A percentile compares a stretch with the other conserved stretches of the same genome.
These are phyloP conservation scores for Diaporthe longicolla DNA, from an alignment of 2,329 filamentous ascomycete genomes.

Conservation along the genomic window DNA sequence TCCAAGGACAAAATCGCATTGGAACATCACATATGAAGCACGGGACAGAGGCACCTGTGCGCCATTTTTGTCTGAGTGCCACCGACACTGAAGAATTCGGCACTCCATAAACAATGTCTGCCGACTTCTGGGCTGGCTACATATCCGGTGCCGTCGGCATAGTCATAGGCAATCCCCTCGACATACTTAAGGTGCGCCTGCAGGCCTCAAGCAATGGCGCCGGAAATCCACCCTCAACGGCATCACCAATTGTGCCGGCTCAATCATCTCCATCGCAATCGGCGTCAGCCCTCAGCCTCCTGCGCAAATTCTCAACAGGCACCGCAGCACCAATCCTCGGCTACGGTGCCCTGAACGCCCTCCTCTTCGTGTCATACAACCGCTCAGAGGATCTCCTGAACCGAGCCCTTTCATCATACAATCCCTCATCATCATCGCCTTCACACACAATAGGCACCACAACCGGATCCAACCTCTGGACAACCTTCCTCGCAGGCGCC, in stretches of 20 bases:
- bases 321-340: constrained; percentile 88
- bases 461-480: constrained; percentile 67
- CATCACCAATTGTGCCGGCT: constrained; percentile 16
- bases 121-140: constrained; percentile 96
- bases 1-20: not conserved
- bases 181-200: constrained; percentile 79
- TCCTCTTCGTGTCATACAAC: constrained; percentile 93
- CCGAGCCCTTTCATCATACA: constrained; percentile 49
- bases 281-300: constrained; percentile 47
- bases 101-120: constrained; percentile 70
- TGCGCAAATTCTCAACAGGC: constrained; percentile 66
- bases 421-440: constrained; percentile 32
- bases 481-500: constrained; percentile 85
- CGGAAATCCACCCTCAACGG: constrained; percentile 46
- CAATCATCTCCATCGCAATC: constrained; percentile 42
- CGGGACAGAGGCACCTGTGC: not conserved
- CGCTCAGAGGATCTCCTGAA: constrained; percentile 78
- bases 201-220: constrained; percentile 71
- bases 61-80: not conserved
- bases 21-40: not conserved
- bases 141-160: constrained; percentile 89
- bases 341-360: constrained; percentile 91
- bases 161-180: constrained; percentile 87
- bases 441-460: constrained; percentile 50
- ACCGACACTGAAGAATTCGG: not conserved